These are phyloP conservation scores for Teunomyces barrocoloradensis DNA, from an alignment of 805 yeast species.

Conservation along the genomic window DNA sequence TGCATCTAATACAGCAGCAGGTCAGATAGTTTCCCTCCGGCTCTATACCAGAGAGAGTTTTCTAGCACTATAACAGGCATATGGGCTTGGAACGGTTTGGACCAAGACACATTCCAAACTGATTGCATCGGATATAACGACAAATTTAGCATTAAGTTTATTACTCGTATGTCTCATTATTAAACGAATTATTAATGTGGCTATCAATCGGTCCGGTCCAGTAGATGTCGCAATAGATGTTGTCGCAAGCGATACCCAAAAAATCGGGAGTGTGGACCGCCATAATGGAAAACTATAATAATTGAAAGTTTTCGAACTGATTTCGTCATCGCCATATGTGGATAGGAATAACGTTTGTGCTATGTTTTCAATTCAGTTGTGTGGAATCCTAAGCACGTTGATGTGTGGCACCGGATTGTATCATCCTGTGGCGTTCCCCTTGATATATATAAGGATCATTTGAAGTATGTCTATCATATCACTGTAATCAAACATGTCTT, in stretches of 20 bases:
- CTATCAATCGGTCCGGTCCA: not conserved
- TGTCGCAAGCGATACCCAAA: not conserved
- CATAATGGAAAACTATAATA: not conserved
- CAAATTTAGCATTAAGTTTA: not conserved
- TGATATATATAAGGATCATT: not conserved
- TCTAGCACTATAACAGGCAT: no score
- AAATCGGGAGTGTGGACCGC: not conserved
- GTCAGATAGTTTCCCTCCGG: no score
- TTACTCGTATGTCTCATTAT: no score
- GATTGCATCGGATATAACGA: not conserved
- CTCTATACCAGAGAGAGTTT: no score
- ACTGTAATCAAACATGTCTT: conserved; percentile 1
- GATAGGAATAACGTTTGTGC: not conserved
- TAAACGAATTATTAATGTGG: no score
- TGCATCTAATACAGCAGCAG: no score
- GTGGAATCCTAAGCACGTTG: not conserved
- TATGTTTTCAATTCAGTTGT: not conserved
- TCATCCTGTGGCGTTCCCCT: not conserved
- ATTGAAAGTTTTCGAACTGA: not conserved
- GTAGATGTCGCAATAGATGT: not conserved
- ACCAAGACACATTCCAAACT: not conserved
- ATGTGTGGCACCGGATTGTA: not conserved
- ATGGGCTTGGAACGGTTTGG: not conserved
- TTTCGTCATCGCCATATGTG: not conserved
- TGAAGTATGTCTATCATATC: not conserved